A percentile compares a stretch with the other conserved stretches of the same genome.
Evolutionary conservation across 305 asterid genomes (phyloP).

Genomic region (Solanum hybrid): DNA sequence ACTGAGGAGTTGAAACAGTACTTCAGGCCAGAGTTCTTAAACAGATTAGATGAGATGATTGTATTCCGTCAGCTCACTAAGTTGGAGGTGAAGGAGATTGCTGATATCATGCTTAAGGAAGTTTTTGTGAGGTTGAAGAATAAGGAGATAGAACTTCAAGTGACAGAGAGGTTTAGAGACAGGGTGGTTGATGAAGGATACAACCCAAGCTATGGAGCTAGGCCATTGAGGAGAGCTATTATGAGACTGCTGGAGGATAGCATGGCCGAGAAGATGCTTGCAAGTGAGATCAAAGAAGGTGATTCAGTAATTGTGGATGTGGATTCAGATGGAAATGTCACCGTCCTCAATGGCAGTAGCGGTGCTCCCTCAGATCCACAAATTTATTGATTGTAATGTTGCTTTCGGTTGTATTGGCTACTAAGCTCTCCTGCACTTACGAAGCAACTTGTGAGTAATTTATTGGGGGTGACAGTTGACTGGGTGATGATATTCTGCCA

Average conservation of each 20-base stretch:
- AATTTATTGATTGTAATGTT: neutral
- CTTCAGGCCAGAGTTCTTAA: slow-evolving; percentile 92
- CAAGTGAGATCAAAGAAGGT: slow-evolving; percentile 83
- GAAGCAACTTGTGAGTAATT: neutral
- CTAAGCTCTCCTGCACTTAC: neutral
- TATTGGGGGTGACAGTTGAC: neutral
- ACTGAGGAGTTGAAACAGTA: slow-evolving; percentile 86
- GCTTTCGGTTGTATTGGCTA: neutral
- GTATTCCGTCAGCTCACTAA: slow-evolving; percentile 93
- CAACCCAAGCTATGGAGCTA: slow-evolving; percentile 92
- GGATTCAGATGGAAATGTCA: slow-evolving; percentile 74
- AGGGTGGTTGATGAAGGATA: slow-evolving; percentile 95
- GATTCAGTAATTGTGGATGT: slow-evolving; percentile 87
- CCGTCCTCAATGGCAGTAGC: slow-evolving; percentile 64
- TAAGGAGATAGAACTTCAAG: slow-evolving; percentile 82
- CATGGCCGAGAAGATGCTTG: slow-evolving; percentile 95
- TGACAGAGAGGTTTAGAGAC: slow-evolving; percentile 82
- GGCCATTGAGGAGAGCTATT: slow-evolving; percentile 84
- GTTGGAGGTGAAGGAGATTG: slow-evolving; percentile 89
- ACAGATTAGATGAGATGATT: slow-evolving; percentile 90
- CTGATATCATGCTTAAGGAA: slow-evolving; percentile 87
- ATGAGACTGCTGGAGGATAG: slow-evolving; percentile 94
- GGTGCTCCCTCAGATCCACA: slow-evolving; percentile 54
- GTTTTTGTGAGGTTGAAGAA: slow-evolving; percentile 61
- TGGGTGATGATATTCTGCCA: neutral